These are phyloP conservation scores for Mallotus nudiflorus DNA, from an alignment of 345 rosid genomes.

Conservation along the genomic window DNA sequence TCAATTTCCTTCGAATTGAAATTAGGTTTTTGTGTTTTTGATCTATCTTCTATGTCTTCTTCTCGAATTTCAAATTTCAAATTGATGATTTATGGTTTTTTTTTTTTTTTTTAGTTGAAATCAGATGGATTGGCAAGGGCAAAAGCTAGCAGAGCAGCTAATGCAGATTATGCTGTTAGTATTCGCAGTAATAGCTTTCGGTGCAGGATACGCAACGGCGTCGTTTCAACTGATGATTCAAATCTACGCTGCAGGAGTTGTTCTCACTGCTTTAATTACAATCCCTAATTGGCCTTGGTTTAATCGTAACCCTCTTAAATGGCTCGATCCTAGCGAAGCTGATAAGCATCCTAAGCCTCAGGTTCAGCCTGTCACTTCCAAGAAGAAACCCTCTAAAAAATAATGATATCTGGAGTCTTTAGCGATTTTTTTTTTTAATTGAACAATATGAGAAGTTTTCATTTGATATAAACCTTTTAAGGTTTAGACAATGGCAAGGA, in stretches of 20 bases:
- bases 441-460: neutral
- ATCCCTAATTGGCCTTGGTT: conserved; percentile 93
- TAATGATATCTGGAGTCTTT: conserved; percentile 21
- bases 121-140: conserved; percentile 98
- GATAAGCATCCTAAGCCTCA: conserved; percentile 83
- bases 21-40: neutral
- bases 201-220: conserved; percentile 49
- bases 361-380: conserved; percentile 38
- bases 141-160: conserved; percentile 84
- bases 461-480: neutral
- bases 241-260: conserved; percentile 76
- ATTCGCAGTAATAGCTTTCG: conserved; percentile 54
- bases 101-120: neutral
- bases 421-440: neutral
- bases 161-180: conserved; percentile 82
- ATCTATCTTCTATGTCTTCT: too few species aligned
- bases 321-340: conserved; percentile 79
- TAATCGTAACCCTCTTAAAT: conserved; percentile 72
- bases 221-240: conserved; percentile 79
- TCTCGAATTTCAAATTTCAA: too few species aligned
- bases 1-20: too few species aligned
- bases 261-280: conserved; percentile 62
- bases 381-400: conserved; percentile 69
- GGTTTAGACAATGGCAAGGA: conserved; percentile 1
- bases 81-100: neutral